Evolutionary conservation across 2,329 filamentous ascomycete species (phyloP), one percentile per base, ranked within the genome.

Genomic region (Aspergillus arachidicola): DNA sequence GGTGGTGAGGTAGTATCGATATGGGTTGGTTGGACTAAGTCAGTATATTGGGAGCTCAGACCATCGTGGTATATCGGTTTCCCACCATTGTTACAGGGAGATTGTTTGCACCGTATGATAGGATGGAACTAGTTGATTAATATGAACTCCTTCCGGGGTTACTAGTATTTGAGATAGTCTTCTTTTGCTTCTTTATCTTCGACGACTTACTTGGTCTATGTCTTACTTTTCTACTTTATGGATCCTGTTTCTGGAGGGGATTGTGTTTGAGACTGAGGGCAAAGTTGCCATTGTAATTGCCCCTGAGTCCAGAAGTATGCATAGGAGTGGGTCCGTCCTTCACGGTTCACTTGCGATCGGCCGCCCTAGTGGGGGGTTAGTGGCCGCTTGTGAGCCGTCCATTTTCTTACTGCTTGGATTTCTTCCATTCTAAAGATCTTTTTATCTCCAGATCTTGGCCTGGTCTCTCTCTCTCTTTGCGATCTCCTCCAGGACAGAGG

Each of bases 341-440:
- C 50, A 54, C 50, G 50, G 50, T 55, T 55, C 32, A 55, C 51
- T 51, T 55, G 30, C 32, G 51, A 55, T 55, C 51, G 51, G 51
- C 51, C 32, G 51, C 32, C 51, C 32, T 38, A 55, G 51, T 55
- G 51, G 51, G 32, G 32, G 36, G 51, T 55, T 54, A 54, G 50
- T 54, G 50, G 50, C 50, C 32, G 50, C 50, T 54, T 54, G 50
- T 54, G 50, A 54, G 50, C 50, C 50, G 50, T 54, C 30, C 9
- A 36, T 38, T 55, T 55, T 55, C 36, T 54, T 54, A 54, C 28
- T 34, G 12, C 45, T 48, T 48, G 45, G 21, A 48, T 11, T 45
- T 23, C 43, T 45, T 41, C 38, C 38, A 41, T 41, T 41, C 38
- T 16, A 41, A 19, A n/a, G 38, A 41, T 41, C 38, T 9, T 41